phyloP scores from a whole-genome alignment of 2,329 filamentous ascomycete genomes.

The Mycocentrospora acerina region DNA sequence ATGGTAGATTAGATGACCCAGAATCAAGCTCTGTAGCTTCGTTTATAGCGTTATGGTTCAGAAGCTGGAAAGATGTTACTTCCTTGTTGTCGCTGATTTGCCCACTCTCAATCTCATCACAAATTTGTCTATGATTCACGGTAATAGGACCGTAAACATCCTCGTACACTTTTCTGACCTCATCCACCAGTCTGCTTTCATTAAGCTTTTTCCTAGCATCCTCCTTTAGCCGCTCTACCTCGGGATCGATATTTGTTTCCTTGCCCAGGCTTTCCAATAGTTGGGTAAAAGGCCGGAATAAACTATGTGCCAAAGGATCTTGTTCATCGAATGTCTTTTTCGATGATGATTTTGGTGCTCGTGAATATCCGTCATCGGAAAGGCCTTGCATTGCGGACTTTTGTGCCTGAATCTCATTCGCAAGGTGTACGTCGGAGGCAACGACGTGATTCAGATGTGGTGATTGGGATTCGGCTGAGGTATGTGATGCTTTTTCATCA shows the following conservation, averaged over 20 bases:
- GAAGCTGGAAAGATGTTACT: too few relatives aligned
- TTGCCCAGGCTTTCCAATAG: slow-evolving; percentile 29
- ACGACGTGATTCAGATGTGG: slow-evolving; percentile 8
- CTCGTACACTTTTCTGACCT: slow-evolving; percentile 29
- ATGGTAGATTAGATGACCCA: too few relatives aligned
- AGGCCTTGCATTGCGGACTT: slow-evolving; percentile 31
- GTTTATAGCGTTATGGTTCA: too few relatives aligned
- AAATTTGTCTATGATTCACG: slow-evolving; percentile 21
- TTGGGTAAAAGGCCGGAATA: slow-evolving; percentile 33
- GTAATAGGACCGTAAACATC: slow-evolving; percentile 30
- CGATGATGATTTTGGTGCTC: slow-evolving; percentile 11
- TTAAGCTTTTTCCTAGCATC: slow-evolving; percentile 11
- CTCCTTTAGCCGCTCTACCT: slow-evolving; percentile 9
- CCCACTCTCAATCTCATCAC: background rate
- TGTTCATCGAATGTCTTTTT: slow-evolving; percentile 21
- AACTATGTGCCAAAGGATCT: slow-evolving; percentile 29
- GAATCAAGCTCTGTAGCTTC: too few relatives aligned
- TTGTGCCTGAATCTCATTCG: slow-evolving; percentile 29
- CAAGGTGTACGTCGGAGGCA: slow-evolving; percentile 23
- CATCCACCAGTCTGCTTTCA: slow-evolving; percentile 25
- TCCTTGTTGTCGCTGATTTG: too few relatives aligned
- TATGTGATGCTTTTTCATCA: background rate
- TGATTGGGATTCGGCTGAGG: background rate
- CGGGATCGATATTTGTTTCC: slow-evolving; percentile 8
- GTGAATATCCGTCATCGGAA: slow-evolving; percentile 31